Conservation (phyloP, 164 flowering plant species). For the Chloranthus sessilifolius region DNA sequence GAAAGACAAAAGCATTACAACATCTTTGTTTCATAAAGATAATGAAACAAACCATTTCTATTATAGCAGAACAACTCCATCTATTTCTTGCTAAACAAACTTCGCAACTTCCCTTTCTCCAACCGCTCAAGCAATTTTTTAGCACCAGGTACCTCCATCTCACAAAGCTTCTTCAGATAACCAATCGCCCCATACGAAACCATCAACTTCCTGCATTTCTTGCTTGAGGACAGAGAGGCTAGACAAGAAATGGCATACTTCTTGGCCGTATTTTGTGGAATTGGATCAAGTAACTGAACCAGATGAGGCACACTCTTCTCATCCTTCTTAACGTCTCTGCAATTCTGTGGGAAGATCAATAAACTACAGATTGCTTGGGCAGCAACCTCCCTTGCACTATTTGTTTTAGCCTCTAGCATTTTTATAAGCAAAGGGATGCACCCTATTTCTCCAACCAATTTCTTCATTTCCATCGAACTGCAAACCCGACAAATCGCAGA, state of each 20-base stretch:
- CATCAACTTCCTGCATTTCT: slow-evolving; percentile 82
- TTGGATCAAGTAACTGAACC: slow-evolving; percentile 78
- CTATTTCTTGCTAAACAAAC: slow-evolving; percentile 61
- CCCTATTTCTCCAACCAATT: slow-evolving; percentile 62
- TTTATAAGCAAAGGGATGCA: slow-evolving; percentile 65
- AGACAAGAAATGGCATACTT: slow-evolving; percentile 79
- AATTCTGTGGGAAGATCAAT: slow-evolving; percentile 42
- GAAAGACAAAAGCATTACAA: too few relatives aligned
- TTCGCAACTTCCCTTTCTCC: slow-evolving; percentile 67
- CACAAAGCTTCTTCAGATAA: slow-evolving; percentile 78
- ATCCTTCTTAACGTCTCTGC: slow-evolving; percentile 60
- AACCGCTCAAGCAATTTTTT: slow-evolving; percentile 75
- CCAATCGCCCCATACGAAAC: slow-evolving; percentile 89
- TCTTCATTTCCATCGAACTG: slow-evolving; percentile 60
- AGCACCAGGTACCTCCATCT: slow-evolving; percentile 79
- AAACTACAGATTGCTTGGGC: slow-evolving; percentile 72
- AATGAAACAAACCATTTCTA: slow-evolving; percentile 18
- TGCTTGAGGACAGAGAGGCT: slow-evolving; percentile 53
- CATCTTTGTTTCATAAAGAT: slow-evolving; percentile 21
- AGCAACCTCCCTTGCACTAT: slow-evolving; percentile 61
- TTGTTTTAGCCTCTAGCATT: slow-evolving; percentile 73
- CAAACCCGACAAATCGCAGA: slow-evolving; percentile 59
- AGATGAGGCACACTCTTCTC: slow-evolving; percentile 76
- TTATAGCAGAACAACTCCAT: slow-evolving; percentile 3
- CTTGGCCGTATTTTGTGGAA: slow-evolving; percentile 76